Conservation (phyloP, 495 filamentous ascomycete species). For the Lophium mytilinum region DNA sequence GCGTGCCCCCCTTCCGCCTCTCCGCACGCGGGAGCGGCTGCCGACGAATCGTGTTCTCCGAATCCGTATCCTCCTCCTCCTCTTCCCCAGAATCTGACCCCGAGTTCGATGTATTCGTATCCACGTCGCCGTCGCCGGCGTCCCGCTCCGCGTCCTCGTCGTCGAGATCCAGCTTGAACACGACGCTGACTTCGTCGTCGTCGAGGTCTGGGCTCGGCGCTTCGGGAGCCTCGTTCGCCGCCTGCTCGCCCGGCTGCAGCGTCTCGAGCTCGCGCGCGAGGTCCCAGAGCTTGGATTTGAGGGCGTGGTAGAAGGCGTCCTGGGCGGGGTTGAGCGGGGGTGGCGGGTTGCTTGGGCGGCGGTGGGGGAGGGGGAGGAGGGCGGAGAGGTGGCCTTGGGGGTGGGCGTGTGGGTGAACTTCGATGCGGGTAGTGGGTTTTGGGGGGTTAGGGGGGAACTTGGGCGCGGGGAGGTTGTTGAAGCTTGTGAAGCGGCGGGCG, state of each 20-base stretch:
- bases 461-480: not conserved
- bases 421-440: not conserved
- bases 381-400: not conserved
- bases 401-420: not conserved
- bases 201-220: not conserved
- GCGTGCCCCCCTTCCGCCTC: no score
- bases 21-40: no score
- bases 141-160: not conserved
- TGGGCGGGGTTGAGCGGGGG: not conserved
- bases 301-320: slow-evolving; percentile 1
- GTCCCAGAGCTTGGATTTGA: slow-evolving; percentile 4
- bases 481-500: not conserved
- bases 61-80: not conserved
- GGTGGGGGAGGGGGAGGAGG: not conserved
- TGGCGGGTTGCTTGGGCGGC: not conserved
- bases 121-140: not conserved
- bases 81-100: not conserved
- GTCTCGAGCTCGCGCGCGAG: slow-evolving; percentile 3
- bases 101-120: not conserved
- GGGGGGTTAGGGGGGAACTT: not conserved
- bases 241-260: not conserved
- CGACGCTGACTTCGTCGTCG: not conserved
- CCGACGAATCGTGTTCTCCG: not conserved
- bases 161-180: not conserved
- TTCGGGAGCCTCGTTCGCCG: not conserved